Percentiles rank a stretch among this genome's conserved stretches.
Evolutionary conservation across 1,139 yeast species (phyloP).

Genomic region (Scheffersomyces parashehatae): DNA sequence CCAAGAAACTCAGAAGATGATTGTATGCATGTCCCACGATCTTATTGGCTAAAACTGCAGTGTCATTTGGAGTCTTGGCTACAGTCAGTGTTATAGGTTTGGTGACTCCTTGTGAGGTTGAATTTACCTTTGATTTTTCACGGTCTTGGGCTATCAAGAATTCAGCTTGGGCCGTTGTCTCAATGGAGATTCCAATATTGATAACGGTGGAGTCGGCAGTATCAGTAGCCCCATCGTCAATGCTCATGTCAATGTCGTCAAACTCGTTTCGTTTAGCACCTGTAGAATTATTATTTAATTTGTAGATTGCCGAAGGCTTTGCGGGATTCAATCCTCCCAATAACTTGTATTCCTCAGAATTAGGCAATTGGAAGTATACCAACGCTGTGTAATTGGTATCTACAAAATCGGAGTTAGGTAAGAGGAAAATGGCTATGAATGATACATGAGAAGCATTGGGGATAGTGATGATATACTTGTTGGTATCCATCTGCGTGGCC

Average conservation of each 20-base stretch:
- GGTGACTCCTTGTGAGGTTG: conserved; percentile 3
- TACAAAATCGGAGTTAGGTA: conserved; percentile 64
- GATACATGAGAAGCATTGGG: conserved; percentile 65
- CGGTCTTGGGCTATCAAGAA: conserved; percentile 40
- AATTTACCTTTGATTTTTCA: conserved; percentile 15
- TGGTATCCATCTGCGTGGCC: conserved; percentile 63
- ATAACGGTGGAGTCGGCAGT: conserved; percentile 33
- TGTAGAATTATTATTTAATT: conserved; percentile 53
- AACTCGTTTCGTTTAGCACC: conserved; percentile 41
- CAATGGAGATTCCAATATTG: conserved; percentile 86
- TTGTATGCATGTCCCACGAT: conserved; percentile 92
- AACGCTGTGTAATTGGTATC: conserved; percentile 78
- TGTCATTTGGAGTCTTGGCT: conserved; percentile 25
- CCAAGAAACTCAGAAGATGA: conserved; percentile 82
- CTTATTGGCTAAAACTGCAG: conserved; percentile 70
- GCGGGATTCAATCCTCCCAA: conserved; percentile 72
- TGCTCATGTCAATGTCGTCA: conserved; percentile 26
- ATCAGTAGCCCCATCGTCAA: conserved; percentile 12
- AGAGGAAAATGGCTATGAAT: conserved; percentile 71
- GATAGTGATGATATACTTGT: conserved; percentile 61
- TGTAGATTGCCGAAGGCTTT: conserved; percentile 92
- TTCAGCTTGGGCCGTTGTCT: conserved; percentile 65
- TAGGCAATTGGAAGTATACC: conserved; percentile 84
- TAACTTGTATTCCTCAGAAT: conserved; percentile 63
- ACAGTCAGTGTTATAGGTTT: conserved; percentile 10